phyloP scores from a whole-genome alignment of 2,329 filamentous ascomycete species.

The Tothia fuscella region DNA sequence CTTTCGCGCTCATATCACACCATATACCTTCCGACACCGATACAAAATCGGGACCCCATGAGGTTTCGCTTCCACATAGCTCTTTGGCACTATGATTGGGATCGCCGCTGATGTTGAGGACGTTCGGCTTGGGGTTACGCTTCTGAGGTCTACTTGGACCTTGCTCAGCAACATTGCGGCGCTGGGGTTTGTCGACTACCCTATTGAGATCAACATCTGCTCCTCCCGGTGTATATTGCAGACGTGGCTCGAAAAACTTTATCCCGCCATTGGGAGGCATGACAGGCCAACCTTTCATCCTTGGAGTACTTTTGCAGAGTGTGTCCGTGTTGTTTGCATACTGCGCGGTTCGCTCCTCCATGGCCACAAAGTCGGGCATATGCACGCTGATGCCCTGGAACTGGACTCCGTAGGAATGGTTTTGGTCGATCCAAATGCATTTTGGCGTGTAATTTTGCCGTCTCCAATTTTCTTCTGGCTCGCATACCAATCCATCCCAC shows the following conservation, averaged over 20 bases:
- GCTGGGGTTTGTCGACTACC: not conserved
- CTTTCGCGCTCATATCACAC: not conserved
- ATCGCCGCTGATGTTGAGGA: not conserved
- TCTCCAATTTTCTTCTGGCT: not conserved
- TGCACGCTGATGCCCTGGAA: not conserved
- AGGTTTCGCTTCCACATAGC: not conserved
- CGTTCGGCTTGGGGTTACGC: not conserved
- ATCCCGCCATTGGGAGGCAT: not conserved
- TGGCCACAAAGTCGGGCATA: not conserved
- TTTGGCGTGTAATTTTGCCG: not conserved
- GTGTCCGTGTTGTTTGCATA: not conserved
- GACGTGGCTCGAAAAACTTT: not conserved
- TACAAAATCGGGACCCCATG: slow-evolving; percentile 1
- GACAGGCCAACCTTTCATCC: not conserved
- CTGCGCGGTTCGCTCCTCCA: not conserved
- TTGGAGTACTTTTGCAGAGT: not conserved
- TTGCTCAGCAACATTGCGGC: no score
- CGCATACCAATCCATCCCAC: not conserved
- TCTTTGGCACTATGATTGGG: not conserved
- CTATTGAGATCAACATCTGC: not conserved
- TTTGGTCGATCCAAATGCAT: not conserved
- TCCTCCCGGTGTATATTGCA: not conserved
- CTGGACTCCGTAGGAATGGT: not conserved
- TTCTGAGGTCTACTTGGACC: not conserved
- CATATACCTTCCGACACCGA: not conserved